Base-by-base conservation (phyloP, 2,329 filamentous ascomycete genomes). In the Alternaria tenuissima region DNA sequence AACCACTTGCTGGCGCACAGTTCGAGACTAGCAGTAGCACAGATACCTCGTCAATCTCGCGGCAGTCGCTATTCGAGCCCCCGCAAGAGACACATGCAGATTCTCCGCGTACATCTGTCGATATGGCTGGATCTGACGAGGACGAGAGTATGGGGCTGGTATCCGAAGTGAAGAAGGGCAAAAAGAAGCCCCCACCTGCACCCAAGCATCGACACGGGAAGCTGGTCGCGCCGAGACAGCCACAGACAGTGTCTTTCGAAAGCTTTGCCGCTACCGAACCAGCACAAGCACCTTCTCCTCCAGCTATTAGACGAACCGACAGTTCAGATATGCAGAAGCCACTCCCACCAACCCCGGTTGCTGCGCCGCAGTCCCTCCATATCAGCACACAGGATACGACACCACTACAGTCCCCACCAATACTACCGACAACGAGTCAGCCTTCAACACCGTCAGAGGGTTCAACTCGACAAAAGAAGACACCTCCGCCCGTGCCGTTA, bases 171-270 rank as follows among this genome's bases (percentile, higher is more conserved):
- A 74, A 81, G 41, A 80, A 84, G 65, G 91, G 89, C 73, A 88
- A 87, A 77, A 87, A 87, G 64, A 90, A 90, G 14, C 91, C 91
- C 5, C 90, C 90, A 1, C 77, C 76, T 22, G 71, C 76, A 7
- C 91, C 91, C 11, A 92, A 86, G 72, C 93, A 90, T 52, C 87
- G 91, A 55, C 91, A 94, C 79, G 92, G 92, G 5, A 94, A 90
- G 77, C 84, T 89, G 18, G 90, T 94, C 65, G 87, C 84, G 65
- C 76, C 69, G 66, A 61, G 80, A 79, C 82, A 59, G 67, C 81
- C 73, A 58, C 79, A 74, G 72, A 78, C 65, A 18, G 74, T 77
- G 7, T 68, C 76, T 2, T 78, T 78, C 38, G 70, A 73, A 18
- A 73, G 70, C 41, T 76, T 78, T 42, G 62, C 72, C 55, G 57